Evolutionary conservation across 495 filamentous ascomycete genomes (phyloP).

Genomic region (Penicilliopsis zonata): DNA sequence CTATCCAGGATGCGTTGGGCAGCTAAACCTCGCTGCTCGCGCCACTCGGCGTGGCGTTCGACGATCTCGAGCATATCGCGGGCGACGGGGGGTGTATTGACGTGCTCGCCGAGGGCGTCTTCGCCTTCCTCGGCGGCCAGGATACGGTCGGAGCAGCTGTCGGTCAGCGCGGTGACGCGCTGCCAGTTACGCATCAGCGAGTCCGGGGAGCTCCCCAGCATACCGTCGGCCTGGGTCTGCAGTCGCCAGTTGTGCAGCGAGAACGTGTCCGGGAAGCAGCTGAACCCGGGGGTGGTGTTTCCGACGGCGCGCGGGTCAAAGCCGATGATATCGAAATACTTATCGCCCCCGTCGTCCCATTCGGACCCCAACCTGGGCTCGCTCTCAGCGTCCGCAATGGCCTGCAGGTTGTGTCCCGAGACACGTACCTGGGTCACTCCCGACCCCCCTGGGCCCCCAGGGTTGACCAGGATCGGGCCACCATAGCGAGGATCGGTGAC

Average conservation of each 20-base stretch:
- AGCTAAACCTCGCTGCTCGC: slow-evolving; percentile 18
- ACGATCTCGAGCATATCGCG: slow-evolving; percentile 40
- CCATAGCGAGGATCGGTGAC: slow-evolving; percentile 33
- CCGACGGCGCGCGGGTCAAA: slow-evolving; percentile 46
- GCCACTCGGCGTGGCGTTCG: slow-evolving; percentile 37
- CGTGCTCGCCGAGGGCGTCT: slow-evolving; percentile 30
- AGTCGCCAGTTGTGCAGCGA: slow-evolving; percentile 28
- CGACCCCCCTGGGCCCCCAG: slow-evolving; percentile 40
- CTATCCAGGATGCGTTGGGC: slow-evolving; percentile 17
- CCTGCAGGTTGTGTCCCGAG: slow-evolving; percentile 26
- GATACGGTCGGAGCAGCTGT: slow-evolving; percentile 24
- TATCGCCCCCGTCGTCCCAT: slow-evolving; percentile 6
- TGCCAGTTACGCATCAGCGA: slow-evolving; percentile 35
- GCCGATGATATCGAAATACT: slow-evolving; percentile 43
- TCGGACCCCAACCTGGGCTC: slow-evolving; percentile 7
- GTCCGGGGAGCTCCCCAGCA: slow-evolving; percentile 22
- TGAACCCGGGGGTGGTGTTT: slow-evolving; percentile 32
- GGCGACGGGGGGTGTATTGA: slow-evolving; percentile 35
- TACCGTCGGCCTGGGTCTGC: slow-evolving; percentile 27
- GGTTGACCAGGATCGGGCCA: slow-evolving; percentile 33
- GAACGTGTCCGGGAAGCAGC: slow-evolving; percentile 33
- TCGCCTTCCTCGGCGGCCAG: slow-evolving; percentile 8
- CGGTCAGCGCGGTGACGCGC: slow-evolving; percentile 31
- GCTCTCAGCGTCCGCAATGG: slow-evolving; percentile 25
- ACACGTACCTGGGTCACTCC: slow-evolving; percentile 27